Evolutionary conservation across 2,329 filamentous ascomycete genomes (phyloP).

Genomic region (Aspergillus floridensis): DNA sequence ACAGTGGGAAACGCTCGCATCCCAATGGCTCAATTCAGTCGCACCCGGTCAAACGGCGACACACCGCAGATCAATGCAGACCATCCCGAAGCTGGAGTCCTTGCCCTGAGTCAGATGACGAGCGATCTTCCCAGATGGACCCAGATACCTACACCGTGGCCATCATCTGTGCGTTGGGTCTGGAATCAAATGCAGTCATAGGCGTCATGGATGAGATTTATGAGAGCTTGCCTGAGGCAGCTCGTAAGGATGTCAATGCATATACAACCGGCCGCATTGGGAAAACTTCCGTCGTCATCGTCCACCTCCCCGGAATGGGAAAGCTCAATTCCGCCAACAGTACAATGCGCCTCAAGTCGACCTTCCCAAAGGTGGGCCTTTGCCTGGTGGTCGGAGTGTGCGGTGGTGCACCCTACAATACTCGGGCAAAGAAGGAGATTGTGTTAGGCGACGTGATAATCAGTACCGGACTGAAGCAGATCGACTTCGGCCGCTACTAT

Average conservation of each 20-base stretch:
- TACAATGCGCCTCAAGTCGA: conserved; percentile 30
- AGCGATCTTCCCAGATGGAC: no score
- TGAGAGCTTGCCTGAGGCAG: conserved; percentile 20
- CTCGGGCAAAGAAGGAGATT: conserved; percentile 17
- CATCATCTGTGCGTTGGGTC: conserved; percentile 31
- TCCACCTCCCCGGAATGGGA: conserved; percentile 18
- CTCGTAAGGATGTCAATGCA: conserved; percentile 14
- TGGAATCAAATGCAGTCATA: conserved; percentile 25
- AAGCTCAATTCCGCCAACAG: conserved; percentile 20
- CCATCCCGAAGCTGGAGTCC: no score
- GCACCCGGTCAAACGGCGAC: no score
- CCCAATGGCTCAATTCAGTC: no score
- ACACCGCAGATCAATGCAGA: no score
- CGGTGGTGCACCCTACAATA: conserved; percentile 34
- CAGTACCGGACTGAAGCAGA: not conserved
- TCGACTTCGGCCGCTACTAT: not conserved
- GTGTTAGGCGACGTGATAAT: conserved; percentile 31
- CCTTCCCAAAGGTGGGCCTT: conserved; percentile 35
- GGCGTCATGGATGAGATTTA: conserved; percentile 26
- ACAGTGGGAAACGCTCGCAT: no score
- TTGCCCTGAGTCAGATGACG: no score
- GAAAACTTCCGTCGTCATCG: conserved; percentile 18
- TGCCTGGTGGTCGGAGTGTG: conserved; percentile 44
- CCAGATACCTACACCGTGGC: conserved; percentile 16
- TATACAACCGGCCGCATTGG: conserved; percentile 19